Evolutionary conservation across 805 yeast genomes (phyloP).

Genomic region (Candida cerambycidarum): DNA sequence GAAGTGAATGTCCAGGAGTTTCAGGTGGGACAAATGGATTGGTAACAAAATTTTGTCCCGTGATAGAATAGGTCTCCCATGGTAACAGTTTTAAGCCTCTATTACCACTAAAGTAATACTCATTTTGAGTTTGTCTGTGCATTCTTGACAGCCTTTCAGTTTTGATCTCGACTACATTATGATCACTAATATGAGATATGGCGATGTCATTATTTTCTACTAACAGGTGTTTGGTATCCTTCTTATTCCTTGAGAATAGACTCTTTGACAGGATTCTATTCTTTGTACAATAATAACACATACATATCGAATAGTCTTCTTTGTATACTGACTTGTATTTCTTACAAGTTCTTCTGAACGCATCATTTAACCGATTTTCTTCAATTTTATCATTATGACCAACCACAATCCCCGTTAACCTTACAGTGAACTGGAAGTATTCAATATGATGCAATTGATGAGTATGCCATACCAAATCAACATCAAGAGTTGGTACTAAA

Average conservation of each 20-base stretch:
- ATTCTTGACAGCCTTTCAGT: not conserved
- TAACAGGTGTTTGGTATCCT: not conserved
- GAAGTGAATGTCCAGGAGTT: not conserved
- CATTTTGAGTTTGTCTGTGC: not conserved
- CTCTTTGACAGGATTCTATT: constrained; percentile 1
- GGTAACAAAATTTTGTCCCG: not conserved
- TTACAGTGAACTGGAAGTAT: constrained; percentile 2
- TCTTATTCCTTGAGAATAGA: not conserved
- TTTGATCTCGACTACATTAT: not conserved
- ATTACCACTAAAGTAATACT: not conserved
- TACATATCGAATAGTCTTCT: constrained; percentile 4
- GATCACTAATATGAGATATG: not conserved
- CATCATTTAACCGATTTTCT: constrained; percentile 16
- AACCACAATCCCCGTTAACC: constrained; percentile 4
- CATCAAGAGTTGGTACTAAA: constrained; percentile 8
- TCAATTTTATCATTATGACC: constrained; percentile 27
- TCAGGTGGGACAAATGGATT: not conserved
- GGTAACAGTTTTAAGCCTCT: not conserved
- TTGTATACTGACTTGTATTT: not conserved
- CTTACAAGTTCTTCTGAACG: constrained; percentile 18
- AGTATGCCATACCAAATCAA: constrained; percentile 11
- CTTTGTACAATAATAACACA: constrained; percentile 4
- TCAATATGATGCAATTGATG: constrained; percentile 4
- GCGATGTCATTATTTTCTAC: not conserved
- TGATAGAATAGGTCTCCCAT: not conserved